Base-by-base conservation (phyloP, 805 yeast genomes). In the Metschnikowia gelsemii region DNA sequence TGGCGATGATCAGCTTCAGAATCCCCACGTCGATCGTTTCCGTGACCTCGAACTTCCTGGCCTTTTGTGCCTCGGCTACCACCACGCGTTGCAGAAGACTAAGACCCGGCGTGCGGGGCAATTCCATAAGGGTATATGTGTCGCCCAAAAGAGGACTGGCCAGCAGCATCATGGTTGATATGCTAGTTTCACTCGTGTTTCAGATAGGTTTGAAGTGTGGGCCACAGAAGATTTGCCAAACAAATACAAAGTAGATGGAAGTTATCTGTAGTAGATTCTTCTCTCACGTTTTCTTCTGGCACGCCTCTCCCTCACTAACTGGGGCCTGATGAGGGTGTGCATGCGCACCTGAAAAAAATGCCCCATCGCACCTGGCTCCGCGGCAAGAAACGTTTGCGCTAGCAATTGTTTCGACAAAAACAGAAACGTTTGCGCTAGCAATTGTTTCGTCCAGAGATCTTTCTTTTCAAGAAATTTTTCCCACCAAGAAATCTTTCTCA, bases 1-100 rank as follows among this genome's bases (percentile, higher is more conserved):
- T 68, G 22, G 79, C 75, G 29, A 78, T 63, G 49, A 68, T 70
- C 27, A 80, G 76, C 37, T 77, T 79, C 43, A 78, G 71, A 33
- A 77, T 68, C n/a, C 76, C 80, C 35, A 78, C 51, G 51, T 77
- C 80, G 44, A 78, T 63, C 26, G 68, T 55, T 14, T 63, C 63
- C 23, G 57, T 43, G 12, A 50, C 47, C 16, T 29, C 33, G 25
- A 23, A 43, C 4, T 31, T 20, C 27, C 32, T 43, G 26, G 34
- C 32, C 19, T 28, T 35, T 31, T 51, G 54, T 8, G 52, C 37
- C 35, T 50, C 51, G 21, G 54, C 50, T 13, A 51, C 48, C 16
- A 50, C 54, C 23, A 51, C 49, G n/a, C 54, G 38, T 17, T 37
- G 42, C 8, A 48, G 32, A 32, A 51, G 51, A 13, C 35, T 31